Evolutionary conservation across 2,329 filamentous ascomycete genomes (phyloP).

Genomic region (Epichloe typhina): DNA sequence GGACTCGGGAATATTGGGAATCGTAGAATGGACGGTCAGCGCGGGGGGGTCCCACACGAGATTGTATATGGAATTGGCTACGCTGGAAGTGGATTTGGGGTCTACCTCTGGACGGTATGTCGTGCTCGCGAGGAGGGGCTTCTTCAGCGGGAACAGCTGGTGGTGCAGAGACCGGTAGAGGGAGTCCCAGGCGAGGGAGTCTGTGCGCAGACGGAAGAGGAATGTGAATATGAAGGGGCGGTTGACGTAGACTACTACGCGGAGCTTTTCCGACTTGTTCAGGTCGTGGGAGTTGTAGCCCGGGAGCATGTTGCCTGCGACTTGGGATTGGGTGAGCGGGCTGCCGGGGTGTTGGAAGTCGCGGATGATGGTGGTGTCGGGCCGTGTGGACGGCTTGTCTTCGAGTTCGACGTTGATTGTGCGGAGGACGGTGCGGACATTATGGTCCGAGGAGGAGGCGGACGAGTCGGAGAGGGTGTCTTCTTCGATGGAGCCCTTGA

Average conservation of each 20-base stretch:
- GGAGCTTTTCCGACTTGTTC: conserved; percentile 43
- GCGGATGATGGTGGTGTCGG: conserved; percentile 31
- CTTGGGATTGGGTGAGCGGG: conserved; percentile 20
- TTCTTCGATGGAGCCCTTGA: conserved; percentile 50
- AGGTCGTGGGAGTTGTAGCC: conserved; percentile 30
- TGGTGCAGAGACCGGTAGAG: conserved; percentile 48
- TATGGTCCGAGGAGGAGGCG: conserved; percentile 19
- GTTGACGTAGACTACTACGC: conserved; percentile 60
- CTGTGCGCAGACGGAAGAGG: conserved; percentile 48
- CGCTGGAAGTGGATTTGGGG: conserved; percentile 10
- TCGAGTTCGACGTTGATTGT: conserved; percentile 56
- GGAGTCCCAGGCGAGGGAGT: conserved; percentile 40
- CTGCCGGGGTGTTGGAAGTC: conserved; percentile 28
- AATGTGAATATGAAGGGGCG: conserved; percentile 68
- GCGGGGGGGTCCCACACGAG: conserved; percentile 46
- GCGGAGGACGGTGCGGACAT: conserved; percentile 47
- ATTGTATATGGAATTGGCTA: conserved; percentile 38
- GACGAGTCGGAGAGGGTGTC: conserved; percentile 17
- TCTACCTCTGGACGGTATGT: conserved; percentile 36
- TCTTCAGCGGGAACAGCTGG: conserved; percentile 46
- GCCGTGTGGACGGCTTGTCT: conserved; percentile 21
- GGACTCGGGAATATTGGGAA: conserved; percentile 3
- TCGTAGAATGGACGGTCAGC: conserved; percentile 3
- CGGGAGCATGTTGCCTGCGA: conserved; percentile 20
- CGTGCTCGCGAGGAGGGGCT: conserved; percentile 42